Evolutionary conservation across 2,329 filamentous ascomycete species (phyloP).

Genomic region (Talaromyces atroroseus): DNA sequence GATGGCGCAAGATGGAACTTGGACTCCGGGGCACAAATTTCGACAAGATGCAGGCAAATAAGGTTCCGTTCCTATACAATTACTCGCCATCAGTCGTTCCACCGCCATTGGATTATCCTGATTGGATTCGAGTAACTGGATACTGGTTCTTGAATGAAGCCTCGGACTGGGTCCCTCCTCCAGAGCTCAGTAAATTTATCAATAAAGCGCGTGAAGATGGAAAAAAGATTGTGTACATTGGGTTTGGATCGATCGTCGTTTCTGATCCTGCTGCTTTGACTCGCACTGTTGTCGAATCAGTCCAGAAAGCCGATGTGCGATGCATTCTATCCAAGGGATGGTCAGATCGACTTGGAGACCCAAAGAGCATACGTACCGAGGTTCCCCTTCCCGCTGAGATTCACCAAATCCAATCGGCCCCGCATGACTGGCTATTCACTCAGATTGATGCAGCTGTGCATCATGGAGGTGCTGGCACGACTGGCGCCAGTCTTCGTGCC

Average conservation of each 20-base stretch:
- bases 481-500: conserved; percentile 82
- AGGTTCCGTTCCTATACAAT: conserved; percentile 97
- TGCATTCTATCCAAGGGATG: conserved; percentile 96
- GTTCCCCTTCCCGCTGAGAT: conserved; percentile 74
- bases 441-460: conserved; percentile 93
- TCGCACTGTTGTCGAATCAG: conserved; percentile 85
- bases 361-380: conserved; percentile 55
- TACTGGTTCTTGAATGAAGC: conserved; percentile 95
- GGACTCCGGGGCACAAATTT: conserved; percentile 73
- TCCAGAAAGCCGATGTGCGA: conserved; percentile 83
- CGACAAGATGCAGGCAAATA: conserved; percentile 90
- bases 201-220: conserved; percentile 69
- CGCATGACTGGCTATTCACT: conserved; percentile 93
- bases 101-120: conserved; percentile 88
- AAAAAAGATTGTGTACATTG: conserved; percentile 94
- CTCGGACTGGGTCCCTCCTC: conserved; percentile 64
- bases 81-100: conserved; percentile 93
- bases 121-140: conserved; percentile 95
- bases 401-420: conserved; percentile 79
- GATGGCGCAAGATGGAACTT: conserved; percentile 79
- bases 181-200: conserved; percentile 76
- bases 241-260: conserved; percentile 94
- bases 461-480: conserved; percentile 91
- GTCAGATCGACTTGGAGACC: conserved; percentile 73
- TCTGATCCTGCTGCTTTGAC: conserved; percentile 84